Evolutionary conservation across 2,329 filamentous ascomycete genomes (phyloP).

Genomic region (Trichoderma brevicompactum): DNA sequence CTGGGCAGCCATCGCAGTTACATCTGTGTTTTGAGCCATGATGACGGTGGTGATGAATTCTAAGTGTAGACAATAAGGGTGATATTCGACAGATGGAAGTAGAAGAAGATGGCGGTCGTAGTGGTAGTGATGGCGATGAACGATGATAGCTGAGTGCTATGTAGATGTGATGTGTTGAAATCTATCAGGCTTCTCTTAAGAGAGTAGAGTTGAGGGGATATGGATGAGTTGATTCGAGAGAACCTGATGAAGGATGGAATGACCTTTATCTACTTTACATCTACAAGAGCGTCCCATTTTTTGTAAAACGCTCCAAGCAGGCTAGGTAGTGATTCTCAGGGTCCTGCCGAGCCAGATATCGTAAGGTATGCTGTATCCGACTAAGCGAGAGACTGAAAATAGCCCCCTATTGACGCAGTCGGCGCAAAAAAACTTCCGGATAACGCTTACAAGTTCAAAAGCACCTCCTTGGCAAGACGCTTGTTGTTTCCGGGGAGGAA

Average conservation of each 20-base stretch:
- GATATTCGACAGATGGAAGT: neutral
- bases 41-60: neutral
- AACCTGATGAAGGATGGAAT: neutral
- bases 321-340: neutral
- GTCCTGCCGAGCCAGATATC: neutral
- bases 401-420: neutral
- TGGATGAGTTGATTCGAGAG: neutral
- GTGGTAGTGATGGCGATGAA: neutral
- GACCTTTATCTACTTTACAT: slow-evolving; percentile 3
- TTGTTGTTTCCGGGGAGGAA: slow-evolving; percentile 6
- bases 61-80: neutral
- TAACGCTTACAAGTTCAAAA: slow-evolving; percentile 4
- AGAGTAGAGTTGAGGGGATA: neutral
- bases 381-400: neutral
- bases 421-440: slow-evolving; percentile 3
- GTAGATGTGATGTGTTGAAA: too few relatives aligned
- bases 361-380: neutral
- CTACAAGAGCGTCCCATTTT: slow-evolving; percentile 3
- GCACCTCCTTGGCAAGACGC: neutral
- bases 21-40: neutral
- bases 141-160: too few relatives aligned
- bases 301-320: neutral
- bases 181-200: too few relatives aligned
- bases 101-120: neutral
- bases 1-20: neutral